Percentiles rank a stretch among this genome's conserved stretches.
These are phyloP conservation scores for Rhodamnia argentea DNA, from an alignment of 345 rosid genomes.

Conservation along the genomic window DNA sequence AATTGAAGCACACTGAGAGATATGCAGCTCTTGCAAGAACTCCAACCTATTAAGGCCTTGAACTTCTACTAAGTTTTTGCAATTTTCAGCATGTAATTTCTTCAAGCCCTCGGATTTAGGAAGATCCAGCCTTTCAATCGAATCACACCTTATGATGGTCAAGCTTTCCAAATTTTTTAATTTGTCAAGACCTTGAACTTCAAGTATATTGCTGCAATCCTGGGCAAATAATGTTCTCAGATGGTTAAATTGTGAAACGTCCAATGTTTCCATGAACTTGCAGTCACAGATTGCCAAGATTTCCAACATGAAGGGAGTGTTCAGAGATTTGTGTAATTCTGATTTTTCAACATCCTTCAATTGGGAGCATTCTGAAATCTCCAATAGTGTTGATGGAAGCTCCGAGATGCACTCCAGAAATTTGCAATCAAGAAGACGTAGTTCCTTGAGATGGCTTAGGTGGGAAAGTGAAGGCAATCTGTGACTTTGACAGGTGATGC, in stretches of 20 bases:
- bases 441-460: background rate
- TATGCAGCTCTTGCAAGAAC: background rate
- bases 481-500: background rate
- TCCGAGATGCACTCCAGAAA: background rate
- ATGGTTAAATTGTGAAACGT: background rate
- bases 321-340: background rate
- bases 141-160: background rate
- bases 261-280: background rate
- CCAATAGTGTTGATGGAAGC: background rate
- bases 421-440: background rate
- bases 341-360: background rate
- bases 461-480: background rate
- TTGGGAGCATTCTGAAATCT: background rate
- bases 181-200: background rate
- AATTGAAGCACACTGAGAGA: background rate
- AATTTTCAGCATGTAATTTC: background rate
- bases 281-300: background rate
- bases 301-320: background rate
- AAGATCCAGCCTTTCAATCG: background rate
- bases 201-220: background rate
- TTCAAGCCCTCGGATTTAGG: background rate
- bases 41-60: background rate
- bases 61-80: background rate
- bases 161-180: background rate
- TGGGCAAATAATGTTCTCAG: background rate